A percentile compares a stretch with the other conserved stretches of the same genome.
phyloP scores from a whole-genome alignment of 2,329 filamentous ascomycete genomes.

The Colletotrichum karsti region DNA sequence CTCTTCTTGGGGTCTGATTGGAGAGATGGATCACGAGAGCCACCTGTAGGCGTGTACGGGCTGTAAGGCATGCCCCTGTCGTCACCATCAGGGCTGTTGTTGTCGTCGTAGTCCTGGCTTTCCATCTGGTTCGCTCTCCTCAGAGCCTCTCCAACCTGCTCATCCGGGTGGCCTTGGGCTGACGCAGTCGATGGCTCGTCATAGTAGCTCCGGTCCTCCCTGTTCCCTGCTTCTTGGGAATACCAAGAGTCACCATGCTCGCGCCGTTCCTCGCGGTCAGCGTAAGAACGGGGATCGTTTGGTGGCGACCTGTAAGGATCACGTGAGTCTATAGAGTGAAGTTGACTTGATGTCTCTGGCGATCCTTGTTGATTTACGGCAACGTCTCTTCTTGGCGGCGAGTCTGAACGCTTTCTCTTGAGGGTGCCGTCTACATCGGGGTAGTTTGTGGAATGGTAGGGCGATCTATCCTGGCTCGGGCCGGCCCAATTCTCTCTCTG shows the following conservation, averaged over 20 bases:
- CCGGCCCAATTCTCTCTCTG: slow-evolving; percentile 52
- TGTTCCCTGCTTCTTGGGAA: slow-evolving; percentile 53
- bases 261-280: slow-evolving; percentile 48
- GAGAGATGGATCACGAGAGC: slow-evolving; percentile 52
- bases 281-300: slow-evolving; percentile 54
- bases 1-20: slow-evolving; percentile 73
- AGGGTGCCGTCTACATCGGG: slow-evolving; percentile 58
- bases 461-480: slow-evolving; percentile 49
- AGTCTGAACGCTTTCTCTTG: slow-evolving; percentile 77
- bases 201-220: slow-evolving; percentile 53
- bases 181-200: slow-evolving; percentile 57
- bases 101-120: slow-evolving; percentile 56
- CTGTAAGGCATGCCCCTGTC: slow-evolving; percentile 51
- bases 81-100: slow-evolving; percentile 64
- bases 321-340: slow-evolving; percentile 45
- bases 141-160: slow-evolving; percentile 55
- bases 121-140: slow-evolving; percentile 56
- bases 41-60: slow-evolving; percentile 53
- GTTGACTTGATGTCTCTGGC: slow-evolving; percentile 41
- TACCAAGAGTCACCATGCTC: slow-evolving; percentile 61
- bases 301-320: slow-evolving; percentile 52
- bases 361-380: slow-evolving; percentile 40
- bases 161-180: slow-evolving; percentile 56
- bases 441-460: slow-evolving; percentile 49
- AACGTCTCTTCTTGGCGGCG: slow-evolving; percentile 57